Evolutionary conservation across 1,139 yeast species (phyloP), one percentile per base, ranked within the genome.

Genomic region (Geotrichum cucujoidarum): DNA sequence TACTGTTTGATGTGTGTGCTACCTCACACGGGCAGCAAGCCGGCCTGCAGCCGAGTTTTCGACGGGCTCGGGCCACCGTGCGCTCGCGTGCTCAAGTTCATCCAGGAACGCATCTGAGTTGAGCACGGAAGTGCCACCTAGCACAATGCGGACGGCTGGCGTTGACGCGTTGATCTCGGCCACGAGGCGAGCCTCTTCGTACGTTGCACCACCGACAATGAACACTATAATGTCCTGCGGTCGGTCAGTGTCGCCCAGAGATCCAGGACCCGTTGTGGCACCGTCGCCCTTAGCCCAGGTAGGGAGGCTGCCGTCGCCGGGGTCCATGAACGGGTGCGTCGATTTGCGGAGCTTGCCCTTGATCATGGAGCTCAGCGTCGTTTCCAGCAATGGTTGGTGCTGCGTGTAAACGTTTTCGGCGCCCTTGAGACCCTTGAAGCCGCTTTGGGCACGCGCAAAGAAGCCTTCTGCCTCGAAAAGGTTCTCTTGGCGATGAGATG

Each of bases 131-230:
- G 95, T 88, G 24, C 96, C 89, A 11, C 98, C 98, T 22, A 90
- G 70, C 1, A 88, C 74, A 14, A 74, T 74, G 57, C 75, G 73
- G 56, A 76, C 77, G 2, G 76, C 76, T 41, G 72, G 73, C 43
- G 71, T 71, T n/a, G 66, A 62, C 16, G 75, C 66, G 60, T 83
- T 82, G 55, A 89, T 72, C 55, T 88, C 88, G 50, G 86, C 79
- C 3, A 89, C 81, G 40, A 89, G 68, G 49, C 96, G 75, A 0
- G 95, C 86, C 63, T 92, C 99, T 64, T 90, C 97, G 61, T 80
- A 89, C 0, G 97, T 92, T 2, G 78, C 83, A 3, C 98, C 98
- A 10, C 97, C 97, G 46, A 88, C 80, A 50, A 90, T 72, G 63
- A 85, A 92, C 1, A 92, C 76, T 13, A 92, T 75, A 7, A 92